Conservation (phyloP, 2,329 filamentous ascomycete genomes). For the Xylariaceae sp. region DNA sequence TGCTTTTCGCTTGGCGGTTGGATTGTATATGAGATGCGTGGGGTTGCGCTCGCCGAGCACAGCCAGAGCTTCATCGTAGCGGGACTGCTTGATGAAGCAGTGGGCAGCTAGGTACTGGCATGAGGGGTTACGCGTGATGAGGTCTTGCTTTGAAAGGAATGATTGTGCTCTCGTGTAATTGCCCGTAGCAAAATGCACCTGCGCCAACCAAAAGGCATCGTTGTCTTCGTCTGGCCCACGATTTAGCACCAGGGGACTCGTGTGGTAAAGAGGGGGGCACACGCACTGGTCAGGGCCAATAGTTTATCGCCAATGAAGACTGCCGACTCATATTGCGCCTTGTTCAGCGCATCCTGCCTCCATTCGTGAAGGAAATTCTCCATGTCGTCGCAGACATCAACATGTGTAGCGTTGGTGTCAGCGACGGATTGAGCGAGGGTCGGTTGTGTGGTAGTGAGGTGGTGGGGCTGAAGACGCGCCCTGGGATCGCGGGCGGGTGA, state of each 20-base stretch:
- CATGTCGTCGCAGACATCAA: conserved; percentile 51
- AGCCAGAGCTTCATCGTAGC: conserved; percentile 82
- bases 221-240: conserved; percentile 72
- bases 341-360: conserved; percentile 92
- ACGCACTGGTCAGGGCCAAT: conserved; percentile 83
- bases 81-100: conserved; percentile 88
- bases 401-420: no score
- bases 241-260: conserved; percentile 13
- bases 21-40: conserved; percentile 75
- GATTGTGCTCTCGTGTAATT: conserved; percentile 91
- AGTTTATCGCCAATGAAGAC: conserved; percentile 98
- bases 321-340: conserved; percentile 93
- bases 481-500: no score
- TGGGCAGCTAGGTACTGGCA: conserved; percentile 92
- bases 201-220: conserved; percentile 96
- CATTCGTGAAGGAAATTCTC: conserved; percentile 90
- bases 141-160: conserved; percentile 79
- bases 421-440: no score
- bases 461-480: no score
- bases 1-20: conserved; percentile 65
- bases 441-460: no score
- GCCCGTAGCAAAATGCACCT: conserved; percentile 92
- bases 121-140: conserved; percentile 76
- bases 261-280: conserved; percentile 7
- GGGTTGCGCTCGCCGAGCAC: conserved; percentile 92